A percentile compares a stretch with the other conserved stretches of the same genome.
Conservation (phyloP, 2,329 filamentous ascomycete species). For the Colletotrichum navitas region DNA sequence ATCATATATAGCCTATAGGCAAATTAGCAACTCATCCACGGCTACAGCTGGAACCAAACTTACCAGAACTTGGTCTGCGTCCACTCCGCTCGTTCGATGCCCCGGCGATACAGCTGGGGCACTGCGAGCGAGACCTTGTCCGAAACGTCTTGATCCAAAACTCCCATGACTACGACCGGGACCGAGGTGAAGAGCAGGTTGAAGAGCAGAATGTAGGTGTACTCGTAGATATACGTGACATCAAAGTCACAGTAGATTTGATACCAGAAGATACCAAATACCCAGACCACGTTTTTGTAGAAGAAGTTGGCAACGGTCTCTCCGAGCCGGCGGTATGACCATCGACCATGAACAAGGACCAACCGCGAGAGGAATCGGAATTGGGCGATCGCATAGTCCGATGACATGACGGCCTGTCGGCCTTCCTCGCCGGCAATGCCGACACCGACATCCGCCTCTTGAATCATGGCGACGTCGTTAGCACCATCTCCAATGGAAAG, state of each 20-base stretch:
- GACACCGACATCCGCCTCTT: constrained; percentile 96
- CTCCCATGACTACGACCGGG: constrained; percentile 94
- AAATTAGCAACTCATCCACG: constrained; percentile 47
- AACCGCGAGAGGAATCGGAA: constrained; percentile 90
- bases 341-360: constrained; percentile 90
- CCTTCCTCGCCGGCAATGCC: constrained; percentile 95
- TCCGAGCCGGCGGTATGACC: constrained; percentile 94
- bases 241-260: constrained; percentile 97
- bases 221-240: constrained; percentile 96
- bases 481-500: constrained; percentile 93
- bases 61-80: constrained; percentile 97
- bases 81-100: constrained; percentile 97
- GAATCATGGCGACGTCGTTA: constrained; percentile 98
- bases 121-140: constrained; percentile 94
- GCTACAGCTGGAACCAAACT: constrained; percentile 49
- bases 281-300: constrained; percentile 99
- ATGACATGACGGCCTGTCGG: constrained; percentile 94
- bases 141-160: constrained; percentile 96
- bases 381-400: constrained; percentile 94
- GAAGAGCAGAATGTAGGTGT: constrained; percentile 96
- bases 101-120: constrained; percentile 93
- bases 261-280: constrained; percentile 96
- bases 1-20: constrained; percentile 84
- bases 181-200: constrained; percentile 97
- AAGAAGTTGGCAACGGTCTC: constrained; percentile 99